A percentile compares a stretch with the other conserved stretches of the same genome.
These are phyloP conservation scores for Meira nashicola DNA, from an alignment of 1,284 basidiomycete genomes.

Conservation along the genomic window DNA sequence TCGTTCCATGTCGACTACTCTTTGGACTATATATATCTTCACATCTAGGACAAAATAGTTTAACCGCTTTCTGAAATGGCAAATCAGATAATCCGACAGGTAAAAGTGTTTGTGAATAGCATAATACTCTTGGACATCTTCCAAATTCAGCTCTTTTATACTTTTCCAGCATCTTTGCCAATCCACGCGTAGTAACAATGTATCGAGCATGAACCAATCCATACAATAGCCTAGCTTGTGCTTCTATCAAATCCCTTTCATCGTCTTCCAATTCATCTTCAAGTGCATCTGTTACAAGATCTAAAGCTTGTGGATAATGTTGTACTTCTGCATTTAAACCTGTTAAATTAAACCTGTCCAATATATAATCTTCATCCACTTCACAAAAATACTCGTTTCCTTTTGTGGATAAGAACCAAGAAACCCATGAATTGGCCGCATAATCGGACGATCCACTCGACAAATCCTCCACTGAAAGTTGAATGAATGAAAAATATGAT, in stretches of 20 bases:
- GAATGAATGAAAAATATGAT: too few species aligned
- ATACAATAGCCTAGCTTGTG: constrained; percentile 49
- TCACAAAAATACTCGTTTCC: constrained; percentile 92
- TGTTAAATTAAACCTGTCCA: constrained; percentile 96
- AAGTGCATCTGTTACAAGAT: constrained; percentile 72
- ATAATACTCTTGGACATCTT: constrained; percentile 48
- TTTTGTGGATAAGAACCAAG: constrained; percentile 94
- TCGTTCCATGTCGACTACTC: constrained; percentile 47
- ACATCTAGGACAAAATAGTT: constrained; percentile 50
- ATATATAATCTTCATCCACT: constrained; percentile 97
- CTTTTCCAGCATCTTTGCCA: constrained; percentile 53
- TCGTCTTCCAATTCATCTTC: constrained; percentile 47
- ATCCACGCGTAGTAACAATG: constrained; percentile 47
- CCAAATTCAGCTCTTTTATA: constrained; percentile 52
- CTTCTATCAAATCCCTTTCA: constrained; percentile 44
- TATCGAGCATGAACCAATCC: constrained; percentile 50
- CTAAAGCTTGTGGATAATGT: constrained; percentile 87
- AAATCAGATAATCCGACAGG: constrained; percentile 49
- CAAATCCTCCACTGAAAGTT: constrained; percentile 67
- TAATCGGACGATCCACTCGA: constrained; percentile 83
- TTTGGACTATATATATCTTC: constrained; percentile 53
- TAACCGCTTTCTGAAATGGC: constrained; percentile 51
- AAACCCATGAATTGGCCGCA: constrained; percentile 77
- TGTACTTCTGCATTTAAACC: constrained; percentile 94
- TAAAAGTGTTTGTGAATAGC: constrained; percentile 47